Conservation (phyloP, 768 basidiomycete species). For the Termitomyces sp. region DNA sequence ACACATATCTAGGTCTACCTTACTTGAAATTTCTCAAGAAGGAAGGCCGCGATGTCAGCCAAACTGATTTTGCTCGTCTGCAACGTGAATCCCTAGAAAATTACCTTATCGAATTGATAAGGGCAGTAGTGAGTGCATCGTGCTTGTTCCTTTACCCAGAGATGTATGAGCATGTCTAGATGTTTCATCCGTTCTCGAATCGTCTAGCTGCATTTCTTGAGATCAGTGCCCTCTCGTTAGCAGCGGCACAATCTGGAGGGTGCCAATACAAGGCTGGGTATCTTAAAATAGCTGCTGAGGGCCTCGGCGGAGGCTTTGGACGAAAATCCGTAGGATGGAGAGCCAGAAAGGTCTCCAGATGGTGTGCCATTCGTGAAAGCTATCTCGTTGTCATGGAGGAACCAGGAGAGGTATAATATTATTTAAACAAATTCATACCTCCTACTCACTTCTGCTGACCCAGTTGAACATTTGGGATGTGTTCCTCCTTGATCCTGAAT, state of each 20-base stretch:
- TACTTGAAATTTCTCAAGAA: conserved; percentile 84
- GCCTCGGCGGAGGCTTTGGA: conserved; percentile 54
- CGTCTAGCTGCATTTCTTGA: conserved; percentile 89
- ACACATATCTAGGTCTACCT: conserved; percentile 55
- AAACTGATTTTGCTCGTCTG: conserved; percentile 72
- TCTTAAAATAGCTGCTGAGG: conserved; percentile 52
- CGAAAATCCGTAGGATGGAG: conserved; percentile 58
- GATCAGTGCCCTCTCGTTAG: conserved; percentile 80
- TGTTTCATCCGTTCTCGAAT: conserved; percentile 94
- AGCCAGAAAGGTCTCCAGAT: conserved; percentile 63
- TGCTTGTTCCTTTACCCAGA: background rate
- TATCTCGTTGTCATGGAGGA: conserved; percentile 86
- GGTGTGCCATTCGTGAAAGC: conserved; percentile 92
- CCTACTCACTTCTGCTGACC: conserved; percentile 21
- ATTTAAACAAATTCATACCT: background rate
- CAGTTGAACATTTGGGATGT: conserved; percentile 90
- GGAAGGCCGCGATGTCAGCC: conserved; percentile 51
- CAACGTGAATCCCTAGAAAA: conserved; percentile 82
- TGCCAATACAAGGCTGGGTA: conserved; percentile 90
- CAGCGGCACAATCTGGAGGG: conserved; percentile 76
- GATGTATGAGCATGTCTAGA: conserved; percentile 40
- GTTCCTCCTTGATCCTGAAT: conserved; percentile 86
- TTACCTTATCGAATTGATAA: conserved; percentile 84
- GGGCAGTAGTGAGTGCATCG: conserved; percentile 66
- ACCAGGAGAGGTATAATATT: conserved; percentile 65